Evolutionary conservation across 2,329 filamentous ascomycete species (phyloP).

Genomic region (Drechslerella coelobrocha): DNA sequence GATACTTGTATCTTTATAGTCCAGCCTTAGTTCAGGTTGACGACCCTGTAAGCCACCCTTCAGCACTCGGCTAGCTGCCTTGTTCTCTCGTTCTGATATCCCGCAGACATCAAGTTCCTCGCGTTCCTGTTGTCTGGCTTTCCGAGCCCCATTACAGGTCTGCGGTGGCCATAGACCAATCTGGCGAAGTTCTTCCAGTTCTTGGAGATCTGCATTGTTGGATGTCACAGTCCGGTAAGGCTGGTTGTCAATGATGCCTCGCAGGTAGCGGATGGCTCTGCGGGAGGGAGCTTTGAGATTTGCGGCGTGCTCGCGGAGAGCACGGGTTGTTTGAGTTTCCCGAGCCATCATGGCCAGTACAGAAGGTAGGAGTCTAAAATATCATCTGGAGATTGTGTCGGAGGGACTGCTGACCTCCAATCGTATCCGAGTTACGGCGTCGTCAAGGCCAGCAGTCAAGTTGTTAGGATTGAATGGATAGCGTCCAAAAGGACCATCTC

Average conservation of each 20-base stretch:
- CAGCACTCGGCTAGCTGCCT: conserved; percentile 19
- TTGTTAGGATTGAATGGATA: not conserved
- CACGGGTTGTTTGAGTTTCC: conserved; percentile 50
- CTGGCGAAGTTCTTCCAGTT: conserved; percentile 33
- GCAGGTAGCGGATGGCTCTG: conserved; percentile 52
- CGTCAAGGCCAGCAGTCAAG: conserved; percentile 12
- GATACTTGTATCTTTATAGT: conserved; percentile 45
- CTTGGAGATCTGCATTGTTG: conserved; percentile 32
- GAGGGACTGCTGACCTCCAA: conserved; percentile 19
- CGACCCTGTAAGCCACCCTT: conserved; percentile 32
- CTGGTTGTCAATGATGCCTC: conserved; percentile 51
- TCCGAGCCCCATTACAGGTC: conserved; percentile 35
- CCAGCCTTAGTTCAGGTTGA: conserved; percentile 35
- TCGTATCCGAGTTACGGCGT: conserved; percentile 7
- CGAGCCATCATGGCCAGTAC: conserved; percentile 42
- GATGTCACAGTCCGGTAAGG: conserved; percentile 38
- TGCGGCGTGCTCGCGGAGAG: conserved; percentile 51
- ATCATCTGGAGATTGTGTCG: conserved; percentile 23
- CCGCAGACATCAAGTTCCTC: conserved; percentile 40
- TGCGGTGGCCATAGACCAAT: conserved; percentile 39
- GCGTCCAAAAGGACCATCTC: not conserved
- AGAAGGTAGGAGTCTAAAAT: conserved; percentile 21
- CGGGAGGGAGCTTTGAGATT: conserved; percentile 53
- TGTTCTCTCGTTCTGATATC: conserved; percentile 22
- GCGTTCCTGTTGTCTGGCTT: conserved; percentile 22